A percentile compares a stretch with the other conserved stretches of the same genome.
Conservation (phyloP, 257 asterid species). For the Nicotiana attenuata region DNA sequence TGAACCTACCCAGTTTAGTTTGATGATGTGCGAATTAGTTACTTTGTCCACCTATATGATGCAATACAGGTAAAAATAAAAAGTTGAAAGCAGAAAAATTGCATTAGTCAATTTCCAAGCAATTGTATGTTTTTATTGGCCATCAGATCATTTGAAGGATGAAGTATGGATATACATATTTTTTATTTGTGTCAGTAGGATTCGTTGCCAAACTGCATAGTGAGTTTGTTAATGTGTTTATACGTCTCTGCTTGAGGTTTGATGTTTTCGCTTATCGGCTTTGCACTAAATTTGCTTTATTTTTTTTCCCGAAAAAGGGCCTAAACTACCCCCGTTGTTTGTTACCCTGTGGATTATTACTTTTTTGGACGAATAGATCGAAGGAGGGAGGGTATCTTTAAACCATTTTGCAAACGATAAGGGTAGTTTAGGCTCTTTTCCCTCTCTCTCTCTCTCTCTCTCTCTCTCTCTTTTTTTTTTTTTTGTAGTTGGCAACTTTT, state of each 20-base stretch:
- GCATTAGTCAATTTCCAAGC: background rate
- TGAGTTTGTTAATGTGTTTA: background rate
- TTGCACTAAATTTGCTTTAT: background rate
- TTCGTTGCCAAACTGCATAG: background rate
- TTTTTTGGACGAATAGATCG: too few species aligned
- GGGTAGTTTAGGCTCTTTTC: too few species aligned
- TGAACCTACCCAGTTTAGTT: background rate
- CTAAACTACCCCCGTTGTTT: too few species aligned
- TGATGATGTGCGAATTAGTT: background rate
- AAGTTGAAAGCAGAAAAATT: background rate
- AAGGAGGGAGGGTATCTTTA: too few species aligned
- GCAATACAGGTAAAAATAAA: background rate
- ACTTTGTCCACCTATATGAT: background rate
- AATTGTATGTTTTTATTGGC: background rate
- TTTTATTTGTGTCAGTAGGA: background rate
- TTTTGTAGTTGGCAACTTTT: background rate
- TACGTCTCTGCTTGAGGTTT: background rate
- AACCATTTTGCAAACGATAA: too few species aligned
- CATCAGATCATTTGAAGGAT: background rate
- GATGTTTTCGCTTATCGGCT: background rate
- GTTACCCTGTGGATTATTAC: too few species aligned
- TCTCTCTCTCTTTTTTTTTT: too few species aligned
- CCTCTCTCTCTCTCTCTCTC: too few species aligned
- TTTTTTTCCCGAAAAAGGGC: background rate
- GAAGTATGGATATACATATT: background rate